These are phyloP conservation scores for Ogataea allantospora DNA, from an alignment of 805 yeast species.

Conservation along the genomic window DNA sequence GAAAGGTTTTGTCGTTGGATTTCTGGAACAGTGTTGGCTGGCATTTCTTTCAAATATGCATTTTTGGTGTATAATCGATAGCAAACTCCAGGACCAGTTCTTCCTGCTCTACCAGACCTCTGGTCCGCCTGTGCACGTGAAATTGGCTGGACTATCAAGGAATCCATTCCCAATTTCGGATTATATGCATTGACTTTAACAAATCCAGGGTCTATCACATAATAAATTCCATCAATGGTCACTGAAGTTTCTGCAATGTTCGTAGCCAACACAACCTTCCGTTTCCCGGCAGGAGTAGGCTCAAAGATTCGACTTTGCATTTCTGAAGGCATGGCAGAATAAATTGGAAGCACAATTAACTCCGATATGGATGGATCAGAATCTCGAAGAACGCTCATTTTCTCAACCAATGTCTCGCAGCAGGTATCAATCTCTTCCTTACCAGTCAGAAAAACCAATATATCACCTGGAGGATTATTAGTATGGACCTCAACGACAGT, in stretches of 20 bases:
- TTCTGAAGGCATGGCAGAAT: slow-evolving; percentile 88
- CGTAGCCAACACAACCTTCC: slow-evolving; percentile 92
- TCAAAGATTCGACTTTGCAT: slow-evolving; percentile 87
- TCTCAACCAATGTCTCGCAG: slow-evolving; percentile 67
- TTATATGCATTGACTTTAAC: slow-evolving; percentile 88
- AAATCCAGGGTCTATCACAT: slow-evolving; percentile 93
- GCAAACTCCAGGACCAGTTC: slow-evolving; percentile 95
- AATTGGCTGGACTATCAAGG: slow-evolving; percentile 77
- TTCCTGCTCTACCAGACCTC: slow-evolving; percentile 95
- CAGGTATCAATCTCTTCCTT: slow-evolving; percentile 94
- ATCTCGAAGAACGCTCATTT: slow-evolving; percentile 62
- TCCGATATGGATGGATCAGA: slow-evolving; percentile 48
- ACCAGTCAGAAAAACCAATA: slow-evolving; percentile 82
- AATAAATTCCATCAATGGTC: slow-evolving; percentile 90
- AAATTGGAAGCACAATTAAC: slow-evolving; percentile 78
- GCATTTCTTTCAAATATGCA: slow-evolving; percentile 75
- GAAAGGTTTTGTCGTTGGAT: slow-evolving; percentile 86
- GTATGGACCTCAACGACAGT: slow-evolving; percentile 84
- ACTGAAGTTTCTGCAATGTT: slow-evolving; percentile 97
- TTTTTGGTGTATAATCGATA: slow-evolving; percentile 85
- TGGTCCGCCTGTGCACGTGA: slow-evolving; percentile 96
- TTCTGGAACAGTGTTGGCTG: slow-evolving; percentile 82
- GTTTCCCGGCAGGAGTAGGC: slow-evolving; percentile 75
- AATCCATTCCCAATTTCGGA: slow-evolving; percentile 88
- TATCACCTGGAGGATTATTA: slow-evolving; percentile 75